These are phyloP conservation scores for Trifolium repens DNA, from an alignment of 306 rosid genomes.

Conservation along the genomic window DNA sequence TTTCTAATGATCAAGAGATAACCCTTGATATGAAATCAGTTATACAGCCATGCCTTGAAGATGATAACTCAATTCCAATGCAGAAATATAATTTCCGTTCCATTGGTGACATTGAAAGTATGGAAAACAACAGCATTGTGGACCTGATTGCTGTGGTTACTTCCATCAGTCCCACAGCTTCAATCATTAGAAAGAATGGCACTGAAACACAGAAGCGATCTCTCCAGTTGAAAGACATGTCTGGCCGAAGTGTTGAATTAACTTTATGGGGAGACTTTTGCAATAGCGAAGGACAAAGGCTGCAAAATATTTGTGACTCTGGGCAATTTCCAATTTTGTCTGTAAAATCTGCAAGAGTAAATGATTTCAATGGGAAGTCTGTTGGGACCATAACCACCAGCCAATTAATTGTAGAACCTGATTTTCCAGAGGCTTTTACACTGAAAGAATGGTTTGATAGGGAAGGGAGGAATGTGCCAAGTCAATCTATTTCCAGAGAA, in stretches of 20 bases:
- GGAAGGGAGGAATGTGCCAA: slow-evolving; percentile 71
- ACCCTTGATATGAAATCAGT: slow-evolving; percentile 63
- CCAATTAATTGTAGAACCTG: slow-evolving; percentile 80
- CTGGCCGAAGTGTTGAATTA: slow-evolving; percentile 77
- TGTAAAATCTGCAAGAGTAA: slow-evolving; percentile 77
- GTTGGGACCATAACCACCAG: slow-evolving; percentile 71
- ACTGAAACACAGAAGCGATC: slow-evolving; percentile 80
- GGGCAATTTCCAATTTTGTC: slow-evolving; percentile 80
- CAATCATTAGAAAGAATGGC: slow-evolving; percentile 84
- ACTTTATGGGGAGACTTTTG: slow-evolving; percentile 86
- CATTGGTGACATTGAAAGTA: slow-evolving; percentile 65
- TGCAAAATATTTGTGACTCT: slow-evolving; percentile 77
- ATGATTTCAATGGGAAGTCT: slow-evolving; percentile 82
- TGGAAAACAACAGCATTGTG: slow-evolving; percentile 65
- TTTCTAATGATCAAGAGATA: slow-evolving; percentile 72
- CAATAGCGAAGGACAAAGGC: slow-evolving; percentile 71
- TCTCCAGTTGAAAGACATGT: slow-evolving; percentile 85
- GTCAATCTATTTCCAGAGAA: slow-evolving; percentile 77
- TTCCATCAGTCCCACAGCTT: slow-evolving; percentile 66
- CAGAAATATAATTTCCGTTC: slow-evolving; percentile 67
- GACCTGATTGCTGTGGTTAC: slow-evolving; percentile 85
- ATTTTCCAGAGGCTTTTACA: slow-evolving; percentile 56
- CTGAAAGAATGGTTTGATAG: slow-evolving; percentile 74
- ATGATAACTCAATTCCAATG: slow-evolving; percentile 70
- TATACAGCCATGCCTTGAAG: slow-evolving; percentile 73